Base-by-base conservation (phyloP, 116 monocot species). In the Cymodocea nodosa region DNA sequence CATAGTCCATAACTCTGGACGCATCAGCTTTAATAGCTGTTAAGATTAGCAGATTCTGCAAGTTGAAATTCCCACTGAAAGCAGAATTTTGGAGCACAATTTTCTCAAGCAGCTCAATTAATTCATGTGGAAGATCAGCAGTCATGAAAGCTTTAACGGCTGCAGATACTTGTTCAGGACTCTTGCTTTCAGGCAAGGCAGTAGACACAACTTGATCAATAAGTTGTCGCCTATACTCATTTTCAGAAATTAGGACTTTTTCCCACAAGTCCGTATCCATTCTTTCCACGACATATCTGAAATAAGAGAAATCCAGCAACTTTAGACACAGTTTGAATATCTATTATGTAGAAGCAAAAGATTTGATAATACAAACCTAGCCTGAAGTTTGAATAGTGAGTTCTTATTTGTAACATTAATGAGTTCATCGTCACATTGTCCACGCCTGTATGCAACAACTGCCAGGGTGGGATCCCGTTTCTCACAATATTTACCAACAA, bases 101-200 rank as follows among this genome's bases (percentile, higher is more conserved):
- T 81, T 97, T 97, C 59, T 97, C 90, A 74, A 97, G 95, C 3
- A 97, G 80, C 74, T 97, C 95, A 78, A 90, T 97, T n/a, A 90
- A 70, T 72, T 97, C 90, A 68, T 90, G 90, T 53, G 95, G 95
- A 73, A 97, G 95, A 83, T 97, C 95, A 65, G 90, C 95, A 23
- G 87, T 87, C 95, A 97, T 97, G 74, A 97, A 97, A 77, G 95
- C 90, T 77, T 97, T 97, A 56, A 97, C 95, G 68, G 95, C 85
- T 50, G 87, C 85, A 70, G 95, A 97, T 30, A 97, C 95, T 81
- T 97, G 90, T 71, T 97, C 95, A 24, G 95, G 95, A 68, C 90
- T 97, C 83, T 97, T 97, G 78, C 90, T 87, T 72, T 97, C 95
- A 51, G 90, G 95, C 70, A 97, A 71, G 23, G 95, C 90, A 49